phyloP scores from a whole-genome alignment of 2,329 filamentous ascomycete genomes.

The Ceratocystis colombiana region DNA sequence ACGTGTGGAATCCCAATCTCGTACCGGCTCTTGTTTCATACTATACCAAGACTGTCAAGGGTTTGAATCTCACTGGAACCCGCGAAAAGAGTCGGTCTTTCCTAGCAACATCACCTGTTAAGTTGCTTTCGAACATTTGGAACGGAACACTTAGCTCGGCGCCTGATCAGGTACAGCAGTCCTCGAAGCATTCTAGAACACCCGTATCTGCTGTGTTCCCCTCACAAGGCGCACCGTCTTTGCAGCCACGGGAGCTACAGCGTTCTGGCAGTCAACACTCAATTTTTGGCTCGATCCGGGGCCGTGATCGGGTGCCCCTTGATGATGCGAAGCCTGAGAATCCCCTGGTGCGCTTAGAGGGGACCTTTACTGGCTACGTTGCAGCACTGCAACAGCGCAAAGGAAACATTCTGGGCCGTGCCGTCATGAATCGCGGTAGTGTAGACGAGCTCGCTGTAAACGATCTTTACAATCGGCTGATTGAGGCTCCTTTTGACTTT shows the following conservation, averaged over 20 bases:
- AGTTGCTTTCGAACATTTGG: slow-evolving; percentile 76
- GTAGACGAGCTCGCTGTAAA: slow-evolving; percentile 72
- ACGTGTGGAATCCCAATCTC: slow-evolving; percentile 53
- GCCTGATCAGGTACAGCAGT: slow-evolving; percentile 31
- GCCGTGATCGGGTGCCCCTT: slow-evolving; percentile 37
- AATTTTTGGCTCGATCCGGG: slow-evolving; percentile 46
- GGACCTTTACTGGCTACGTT: slow-evolving; percentile 74
- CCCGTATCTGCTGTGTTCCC: slow-evolving; percentile 34
- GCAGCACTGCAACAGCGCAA: slow-evolving; percentile 74
- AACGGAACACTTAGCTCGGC: slow-evolving; percentile 38
- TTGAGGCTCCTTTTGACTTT: slow-evolving; percentile 71
- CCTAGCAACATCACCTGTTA: slow-evolving; percentile 76
- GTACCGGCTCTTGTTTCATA: slow-evolving; percentile 62
- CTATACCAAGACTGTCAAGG: slow-evolving; percentile 66
- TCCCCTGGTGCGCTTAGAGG: slow-evolving; percentile 64
- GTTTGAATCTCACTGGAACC: slow-evolving; percentile 53
- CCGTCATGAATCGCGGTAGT: slow-evolving; percentile 54
- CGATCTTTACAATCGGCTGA: slow-evolving; percentile 77
- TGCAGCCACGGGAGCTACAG: slow-evolving; percentile 33
- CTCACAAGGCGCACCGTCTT: slow-evolving; percentile 30
- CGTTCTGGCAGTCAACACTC: slow-evolving; percentile 43
- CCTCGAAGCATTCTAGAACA: slow-evolving; percentile 36
- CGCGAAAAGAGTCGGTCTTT: slow-evolving; percentile 58
- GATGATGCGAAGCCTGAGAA: slow-evolving; percentile 49
- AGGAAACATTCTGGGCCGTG: slow-evolving; percentile 72